Percentiles rank a stretch among this genome's conserved stretches.
These are phyloP conservation scores for Dichomitus squalens DNA, from an alignment of 1,284 basidiomycete genomes.

Conservation along the genomic window DNA sequence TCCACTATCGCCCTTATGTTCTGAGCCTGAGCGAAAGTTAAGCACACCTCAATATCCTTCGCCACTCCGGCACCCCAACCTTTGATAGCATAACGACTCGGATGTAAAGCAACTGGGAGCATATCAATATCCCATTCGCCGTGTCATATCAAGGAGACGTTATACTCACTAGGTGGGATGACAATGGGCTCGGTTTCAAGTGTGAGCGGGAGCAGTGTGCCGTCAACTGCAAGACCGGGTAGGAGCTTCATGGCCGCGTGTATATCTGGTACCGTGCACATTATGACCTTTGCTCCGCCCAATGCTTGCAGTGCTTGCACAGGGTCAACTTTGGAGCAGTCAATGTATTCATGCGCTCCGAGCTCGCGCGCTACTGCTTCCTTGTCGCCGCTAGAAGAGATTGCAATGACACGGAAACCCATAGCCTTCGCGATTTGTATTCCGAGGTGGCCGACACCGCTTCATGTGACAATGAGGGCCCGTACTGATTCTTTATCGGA, in stretches of 20 bases:
- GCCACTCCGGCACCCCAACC: conserved; percentile 28
- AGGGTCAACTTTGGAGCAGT: conserved; percentile 22
- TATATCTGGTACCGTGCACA: conserved; percentile 38
- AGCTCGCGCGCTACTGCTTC: conserved; percentile 28
- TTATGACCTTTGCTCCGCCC: conserved; percentile 38
- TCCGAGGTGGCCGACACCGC: conserved; percentile 33
- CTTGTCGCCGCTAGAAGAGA: conserved; percentile 29
- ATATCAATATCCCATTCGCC: too few relatives aligned
- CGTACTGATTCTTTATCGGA: too few relatives aligned
- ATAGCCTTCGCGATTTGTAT: conserved; percentile 30
- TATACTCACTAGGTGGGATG: too few relatives aligned
- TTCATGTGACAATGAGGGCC: neutral
- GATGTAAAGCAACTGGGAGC: too few relatives aligned
- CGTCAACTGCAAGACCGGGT: conserved; percentile 34
- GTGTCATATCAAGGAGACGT: too few relatives aligned
- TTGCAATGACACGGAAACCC: conserved; percentile 26
- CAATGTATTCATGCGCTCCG: conserved; percentile 30
- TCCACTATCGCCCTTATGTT: conserved; percentile 27
- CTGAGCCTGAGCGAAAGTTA: conserved; percentile 23
- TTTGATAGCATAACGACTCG: too few relatives aligned
- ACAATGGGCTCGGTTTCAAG: too few relatives aligned
- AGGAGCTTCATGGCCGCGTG: conserved; percentile 34
- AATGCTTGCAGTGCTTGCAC: conserved; percentile 38
- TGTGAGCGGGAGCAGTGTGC: conserved; percentile 33
- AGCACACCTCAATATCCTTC: conserved; percentile 25